Evolutionary conservation across 2,329 filamentous ascomycete species (phyloP).

Genomic region (Hymenoscyphus infarciens): DNA sequence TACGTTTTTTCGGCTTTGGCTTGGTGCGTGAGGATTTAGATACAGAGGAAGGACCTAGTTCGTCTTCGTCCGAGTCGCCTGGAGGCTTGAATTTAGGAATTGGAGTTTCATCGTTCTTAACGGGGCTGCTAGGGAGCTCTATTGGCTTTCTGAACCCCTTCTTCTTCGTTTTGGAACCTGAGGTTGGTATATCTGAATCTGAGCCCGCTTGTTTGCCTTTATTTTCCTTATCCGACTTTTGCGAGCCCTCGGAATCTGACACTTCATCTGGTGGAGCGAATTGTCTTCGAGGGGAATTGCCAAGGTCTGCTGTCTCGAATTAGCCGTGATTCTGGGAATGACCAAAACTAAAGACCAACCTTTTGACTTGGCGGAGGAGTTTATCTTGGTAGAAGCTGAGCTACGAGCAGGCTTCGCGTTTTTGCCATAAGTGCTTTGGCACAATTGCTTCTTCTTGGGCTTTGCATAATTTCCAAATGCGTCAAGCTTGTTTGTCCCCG

Average conservation of each 20-base stretch:
- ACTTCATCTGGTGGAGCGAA: neutral
- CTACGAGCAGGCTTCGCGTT: neutral
- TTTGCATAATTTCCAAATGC: neutral
- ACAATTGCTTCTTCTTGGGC: neutral
- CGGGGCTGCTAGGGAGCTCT: neutral
- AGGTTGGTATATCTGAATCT: neutral
- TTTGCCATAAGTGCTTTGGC: neutral
- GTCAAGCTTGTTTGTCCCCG: neutral
- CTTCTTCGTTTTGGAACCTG: neutral
- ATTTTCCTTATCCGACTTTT: neutral
- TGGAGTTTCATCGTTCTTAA: neutral
- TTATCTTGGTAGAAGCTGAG: neutral
- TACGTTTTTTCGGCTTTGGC: neutral
- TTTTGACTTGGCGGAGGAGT: neutral
- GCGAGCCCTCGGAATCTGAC: neutral
- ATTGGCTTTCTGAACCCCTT: neutral
- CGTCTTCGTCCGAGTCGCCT: neutral
- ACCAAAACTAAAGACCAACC: neutral
- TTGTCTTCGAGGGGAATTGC: constrained; percentile 6
- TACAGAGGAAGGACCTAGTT: neutral
- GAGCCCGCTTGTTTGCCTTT: neutral
- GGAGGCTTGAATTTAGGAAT: neutral
- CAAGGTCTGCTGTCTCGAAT: constrained; percentile 4
- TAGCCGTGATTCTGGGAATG: neutral
- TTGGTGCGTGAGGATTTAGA: neutral